Base-by-base conservation (phyloP, 768 basidiomycete species). In the Saitozyma podzolica region DNA sequence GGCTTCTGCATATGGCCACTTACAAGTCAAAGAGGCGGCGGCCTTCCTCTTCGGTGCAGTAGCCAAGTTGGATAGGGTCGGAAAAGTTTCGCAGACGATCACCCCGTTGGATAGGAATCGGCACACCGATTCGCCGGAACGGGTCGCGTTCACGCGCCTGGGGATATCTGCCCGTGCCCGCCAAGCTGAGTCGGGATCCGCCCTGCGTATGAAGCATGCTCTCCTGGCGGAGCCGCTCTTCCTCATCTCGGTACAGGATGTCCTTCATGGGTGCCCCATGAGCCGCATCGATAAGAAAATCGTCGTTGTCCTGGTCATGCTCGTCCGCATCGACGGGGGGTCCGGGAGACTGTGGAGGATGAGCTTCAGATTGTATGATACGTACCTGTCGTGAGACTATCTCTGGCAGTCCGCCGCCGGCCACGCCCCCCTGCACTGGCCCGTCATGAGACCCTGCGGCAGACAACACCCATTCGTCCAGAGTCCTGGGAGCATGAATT, bases 31-130 rank as follows among this genome's bases (percentile, higher is more conserved):
- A 62, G 41, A 61, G 40, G 16, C 48, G 51, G 11, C 59, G 45
- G 9, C 61, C 61, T 45, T 62, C 61, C 3, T 50, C 39, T 48
- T 56, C 54, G 9, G 61, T 62, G 41, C 61, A 62, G 20, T 48
- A 57, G 13, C 61, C 61, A 14, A 56, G 47, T 20, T 62, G 54
- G 4, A 62, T 48, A 13, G 54, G 54, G 41, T 62, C 61, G 10
- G 59, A 53, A 29, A 54, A 61, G 13, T 4, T 11, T 42, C 54
- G 59, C 19, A 56, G 41, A n/a, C 41, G 55, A 11, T 56, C 40
- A 10, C 55, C 55, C 13, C 55, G 41, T 40, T 29, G 55, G 13
- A 42, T 43, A 9, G 55, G 55, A 56, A 56, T 56, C 40, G 55
- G 55, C 37, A 40, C 50, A 3, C 37, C 17, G 19, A 40, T 56